phyloP scores from a whole-genome alignment of 2,329 filamentous ascomycete genomes.

The Byssothecium circinans region DNA sequence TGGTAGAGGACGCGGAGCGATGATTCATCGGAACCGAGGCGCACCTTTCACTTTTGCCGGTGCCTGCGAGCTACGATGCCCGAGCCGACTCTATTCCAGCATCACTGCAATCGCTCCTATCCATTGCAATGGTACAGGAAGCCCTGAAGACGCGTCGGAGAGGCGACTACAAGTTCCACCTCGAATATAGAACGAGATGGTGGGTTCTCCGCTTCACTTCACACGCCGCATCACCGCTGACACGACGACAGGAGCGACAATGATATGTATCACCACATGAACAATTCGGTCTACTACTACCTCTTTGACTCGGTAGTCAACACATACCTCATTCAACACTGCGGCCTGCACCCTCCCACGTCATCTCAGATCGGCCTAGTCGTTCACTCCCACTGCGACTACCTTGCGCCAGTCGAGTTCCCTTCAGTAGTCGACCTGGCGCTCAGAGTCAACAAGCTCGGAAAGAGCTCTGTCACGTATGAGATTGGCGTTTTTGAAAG shows the following conservation, averaged over 20 bases:
- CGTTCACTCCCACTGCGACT: slow-evolving; percentile 83
- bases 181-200: slow-evolving; percentile 89
- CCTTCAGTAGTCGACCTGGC: slow-evolving; percentile 81
- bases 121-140: too few species aligned
- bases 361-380: slow-evolving; percentile 79
- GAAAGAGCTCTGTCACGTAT: slow-evolving; percentile 84
- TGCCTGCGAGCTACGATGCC: too few species aligned
- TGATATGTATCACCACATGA: slow-evolving; percentile 93
- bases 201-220: slow-evolving; percentile 39
- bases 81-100: too few species aligned
- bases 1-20: background rate
- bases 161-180: slow-evolving; percentile 73
- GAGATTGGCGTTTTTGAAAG: slow-evolving; percentile 85
- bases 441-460: slow-evolving; percentile 79
- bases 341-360: slow-evolving; percentile 69
- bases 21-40: slow-evolving; percentile 1
- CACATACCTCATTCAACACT: slow-evolving; percentile 79
- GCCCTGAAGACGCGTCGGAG: too few species aligned
- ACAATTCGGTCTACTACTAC: slow-evolving; percentile 85
- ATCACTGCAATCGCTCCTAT: too few species aligned
- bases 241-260: slow-evolving; percentile 72
- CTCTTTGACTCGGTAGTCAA: slow-evolving; percentile 91
- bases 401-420: slow-evolving; percentile 78
- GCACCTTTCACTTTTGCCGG: too few species aligned
- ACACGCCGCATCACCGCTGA: slow-evolving; percentile 9